Conservation (phyloP, 345 rosid genomes). For the Euphorbia peplus region DNA sequence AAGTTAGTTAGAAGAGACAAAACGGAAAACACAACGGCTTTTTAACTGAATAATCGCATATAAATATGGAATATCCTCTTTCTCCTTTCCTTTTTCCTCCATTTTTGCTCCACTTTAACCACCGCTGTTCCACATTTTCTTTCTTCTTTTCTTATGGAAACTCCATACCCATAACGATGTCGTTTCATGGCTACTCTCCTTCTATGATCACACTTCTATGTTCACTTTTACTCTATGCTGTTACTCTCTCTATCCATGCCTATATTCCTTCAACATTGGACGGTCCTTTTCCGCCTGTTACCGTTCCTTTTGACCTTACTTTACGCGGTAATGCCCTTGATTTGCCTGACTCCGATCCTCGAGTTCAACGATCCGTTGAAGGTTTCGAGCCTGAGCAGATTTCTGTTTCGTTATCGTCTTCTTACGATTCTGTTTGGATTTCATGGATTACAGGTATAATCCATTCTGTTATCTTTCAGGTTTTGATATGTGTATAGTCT, state of each 20-base stretch:
- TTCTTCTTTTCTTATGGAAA: neutral
- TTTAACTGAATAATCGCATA: neutral
- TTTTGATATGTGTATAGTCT: neutral
- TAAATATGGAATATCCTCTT: neutral
- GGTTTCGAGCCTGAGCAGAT: constrained; percentile 69
- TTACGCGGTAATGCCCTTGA: constrained; percentile 63
- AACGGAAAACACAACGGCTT: constrained; percentile 10
- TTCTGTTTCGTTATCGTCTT: constrained; percentile 52
- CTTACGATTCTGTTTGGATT: constrained; percentile 62
- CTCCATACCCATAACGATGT: neutral
- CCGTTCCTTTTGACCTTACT: constrained; percentile 50
- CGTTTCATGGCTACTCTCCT: neutral
- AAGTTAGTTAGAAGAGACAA: neutral
- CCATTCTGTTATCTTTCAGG: neutral
- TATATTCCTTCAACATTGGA: constrained; percentile 51
- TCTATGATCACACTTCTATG: neutral
- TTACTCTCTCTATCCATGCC: neutral
- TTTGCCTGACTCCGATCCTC: constrained; percentile 60
- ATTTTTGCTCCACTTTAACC: neutral
- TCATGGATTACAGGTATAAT: constrained; percentile 67
- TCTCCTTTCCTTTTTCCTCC: neutral
- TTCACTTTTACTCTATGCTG: neutral
- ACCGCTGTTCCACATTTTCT: neutral
- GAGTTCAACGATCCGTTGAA: constrained; percentile 50
- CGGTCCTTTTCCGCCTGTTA: constrained; percentile 64